A percentile compares a stretch with the other conserved stretches of the same genome.
These are phyloP conservation scores for Psilocybe sp. DNA, from an alignment of 768 basidiomycete species.

Conservation along the genomic window DNA sequence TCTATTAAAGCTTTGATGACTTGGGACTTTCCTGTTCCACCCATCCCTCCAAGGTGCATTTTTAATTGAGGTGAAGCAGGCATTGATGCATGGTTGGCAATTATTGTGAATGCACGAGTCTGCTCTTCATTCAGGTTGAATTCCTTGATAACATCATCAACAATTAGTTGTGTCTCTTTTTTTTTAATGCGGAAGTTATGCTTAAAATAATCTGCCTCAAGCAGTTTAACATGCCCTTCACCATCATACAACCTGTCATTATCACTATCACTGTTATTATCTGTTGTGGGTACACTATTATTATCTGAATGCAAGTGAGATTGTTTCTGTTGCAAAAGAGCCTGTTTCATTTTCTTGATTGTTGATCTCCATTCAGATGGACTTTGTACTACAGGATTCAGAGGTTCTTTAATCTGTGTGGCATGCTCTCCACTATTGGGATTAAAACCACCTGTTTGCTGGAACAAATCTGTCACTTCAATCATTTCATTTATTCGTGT, in stretches of 20 bases:
- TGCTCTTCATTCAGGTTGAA: conserved; percentile 27
- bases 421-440: neutral
- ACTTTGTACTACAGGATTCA: neutral
- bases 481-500: neutral
- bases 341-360: neutral
- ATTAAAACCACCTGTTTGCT: neutral
- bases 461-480: neutral
- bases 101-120: conserved; percentile 24
- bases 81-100: conserved; percentile 22
- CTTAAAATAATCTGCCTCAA: neutral
- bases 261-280: neutral
- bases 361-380: conserved; percentile 1
- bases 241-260: neutral
- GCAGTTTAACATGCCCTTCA: neutral
- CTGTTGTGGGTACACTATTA: conserved; percentile 1
- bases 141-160: conserved; percentile 3
- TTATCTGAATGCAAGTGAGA: neutral
- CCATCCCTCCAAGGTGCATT: conserved; percentile 34
- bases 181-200: neutral
- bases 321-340: neutral
- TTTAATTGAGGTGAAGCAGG: conserved; percentile 15
- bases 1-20: conserved; percentile 24
- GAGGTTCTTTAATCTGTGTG: neutral
- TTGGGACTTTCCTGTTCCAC: conserved; percentile 31
- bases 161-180: neutral